Evolutionary conservation across 306 rosid genomes (phyloP).

Genomic region (Nissolia schottii): DNA sequence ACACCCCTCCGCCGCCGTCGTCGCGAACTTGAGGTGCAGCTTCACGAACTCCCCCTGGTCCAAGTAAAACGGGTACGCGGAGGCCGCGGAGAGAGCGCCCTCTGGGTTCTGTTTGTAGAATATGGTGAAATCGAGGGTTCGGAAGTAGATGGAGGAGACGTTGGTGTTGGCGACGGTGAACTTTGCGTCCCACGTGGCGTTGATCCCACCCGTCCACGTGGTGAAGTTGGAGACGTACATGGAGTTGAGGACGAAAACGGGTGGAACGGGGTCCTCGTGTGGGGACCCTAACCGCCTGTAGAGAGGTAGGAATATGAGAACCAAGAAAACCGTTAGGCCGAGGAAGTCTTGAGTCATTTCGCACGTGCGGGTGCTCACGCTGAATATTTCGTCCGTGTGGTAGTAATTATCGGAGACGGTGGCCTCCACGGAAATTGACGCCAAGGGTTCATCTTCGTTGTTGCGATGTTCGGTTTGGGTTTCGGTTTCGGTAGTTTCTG

Average conservation of each 20-base stretch:
- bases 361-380: not conserved
- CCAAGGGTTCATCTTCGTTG: not conserved
- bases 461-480: not conserved
- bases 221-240: constrained; percentile 39
- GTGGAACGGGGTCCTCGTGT: constrained; percentile 22
- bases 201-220: not conserved
- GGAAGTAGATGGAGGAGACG: constrained; percentile 36
- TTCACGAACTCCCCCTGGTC: constrained; percentile 31
- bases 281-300: constrained; percentile 20
- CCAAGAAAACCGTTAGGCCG: constrained; percentile 16
- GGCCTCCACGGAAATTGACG: constrained; percentile 9
- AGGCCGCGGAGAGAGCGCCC: constrained; percentile 30
- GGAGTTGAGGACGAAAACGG: constrained; percentile 28
- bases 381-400: not conserved
- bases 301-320: constrained; percentile 19
- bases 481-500: constrained; percentile 5
- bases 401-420: not conserved
- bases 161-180: constrained; percentile 26
- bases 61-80: constrained; percentile 37
- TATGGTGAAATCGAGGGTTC: constrained; percentile 19
- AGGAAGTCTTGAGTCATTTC: constrained; percentile 26
- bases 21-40: constrained; percentile 33
- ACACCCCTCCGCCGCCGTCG: not conserved
- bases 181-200: constrained; percentile 37
- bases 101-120: constrained; percentile 37